These are phyloP conservation scores for Hortaea sp. DNA, from an alignment of 2,329 filamentous ascomycete species.

Conservation along the genomic window DNA sequence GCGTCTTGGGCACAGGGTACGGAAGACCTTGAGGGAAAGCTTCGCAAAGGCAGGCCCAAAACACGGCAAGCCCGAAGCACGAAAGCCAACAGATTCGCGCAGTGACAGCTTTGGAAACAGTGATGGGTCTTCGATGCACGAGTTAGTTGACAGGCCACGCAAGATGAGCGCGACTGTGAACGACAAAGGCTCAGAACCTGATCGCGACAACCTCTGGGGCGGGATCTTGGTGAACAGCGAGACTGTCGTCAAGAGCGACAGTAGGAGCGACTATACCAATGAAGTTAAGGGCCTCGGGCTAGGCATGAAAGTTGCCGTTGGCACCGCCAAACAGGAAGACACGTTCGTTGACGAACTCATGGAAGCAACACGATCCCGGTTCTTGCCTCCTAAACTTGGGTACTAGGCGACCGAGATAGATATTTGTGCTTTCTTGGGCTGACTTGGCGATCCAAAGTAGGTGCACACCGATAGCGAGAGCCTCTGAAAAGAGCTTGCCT, in stretches of 20 bases:
- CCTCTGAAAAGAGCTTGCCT: too few relatives aligned
- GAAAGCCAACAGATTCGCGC: conserved; percentile 1
- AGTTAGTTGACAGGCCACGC: conserved; percentile 18
- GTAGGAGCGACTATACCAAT: conserved; percentile 15
- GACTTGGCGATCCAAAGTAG: too few relatives aligned
- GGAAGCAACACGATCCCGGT: conserved; percentile 16
- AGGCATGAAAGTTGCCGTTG: conserved; percentile 18
- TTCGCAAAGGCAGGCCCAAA: not conserved
- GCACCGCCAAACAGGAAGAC: conserved; percentile 29
- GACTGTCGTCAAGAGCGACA: conserved; percentile 22
- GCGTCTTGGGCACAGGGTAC: not conserved
- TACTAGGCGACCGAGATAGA: not conserved
- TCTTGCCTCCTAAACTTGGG: conserved; percentile 11
- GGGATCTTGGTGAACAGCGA: conserved; percentile 29
- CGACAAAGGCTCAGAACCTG: conserved; percentile 1
- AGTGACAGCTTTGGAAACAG: conserved; percentile 8
- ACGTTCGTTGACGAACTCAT: conserved; percentile 31
- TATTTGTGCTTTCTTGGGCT: too few relatives aligned
- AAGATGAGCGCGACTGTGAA: conserved; percentile 11
- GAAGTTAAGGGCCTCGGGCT: conserved; percentile 17
- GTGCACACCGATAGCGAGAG: too few relatives aligned
- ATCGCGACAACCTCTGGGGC: conserved; percentile 21
- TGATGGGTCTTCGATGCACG: conserved; percentile 12
- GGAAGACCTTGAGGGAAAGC: not conserved
- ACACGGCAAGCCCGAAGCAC: not conserved